phyloP scores from a whole-genome alignment of 805 yeast genomes.

The Candida stauntonica region DNA sequence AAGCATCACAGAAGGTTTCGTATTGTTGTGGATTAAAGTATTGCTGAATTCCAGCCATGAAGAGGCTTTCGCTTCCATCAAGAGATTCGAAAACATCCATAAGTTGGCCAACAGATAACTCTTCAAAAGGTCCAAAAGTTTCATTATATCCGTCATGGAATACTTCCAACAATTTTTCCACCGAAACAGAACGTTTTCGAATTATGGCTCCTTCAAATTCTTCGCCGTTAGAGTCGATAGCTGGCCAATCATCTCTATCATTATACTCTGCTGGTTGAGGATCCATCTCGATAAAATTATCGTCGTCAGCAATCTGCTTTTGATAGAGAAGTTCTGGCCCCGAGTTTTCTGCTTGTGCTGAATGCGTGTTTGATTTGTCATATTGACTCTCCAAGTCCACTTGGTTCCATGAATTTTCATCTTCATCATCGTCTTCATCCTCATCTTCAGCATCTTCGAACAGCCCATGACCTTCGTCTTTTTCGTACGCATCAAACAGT shows the following conservation, averaged over 20 bases:
- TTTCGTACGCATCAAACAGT: not conserved
- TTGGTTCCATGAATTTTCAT: no score
- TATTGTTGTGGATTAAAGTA: not conserved
- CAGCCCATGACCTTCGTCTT: no score
- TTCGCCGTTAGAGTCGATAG: no score
- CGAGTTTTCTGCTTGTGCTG: no score
- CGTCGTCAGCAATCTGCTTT: no score
- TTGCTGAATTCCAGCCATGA: conserved; percentile 4
- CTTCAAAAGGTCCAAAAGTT: conserved; percentile 4
- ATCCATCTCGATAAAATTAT: no score
- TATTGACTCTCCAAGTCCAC: no score
- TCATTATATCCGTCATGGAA: not conserved
- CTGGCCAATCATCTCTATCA: not conserved
- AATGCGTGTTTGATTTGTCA: no score
- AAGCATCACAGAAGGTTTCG: conserved; percentile 1
- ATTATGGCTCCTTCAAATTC: not conserved
- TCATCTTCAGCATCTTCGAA: no score
- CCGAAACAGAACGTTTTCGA: conserved; percentile 1
- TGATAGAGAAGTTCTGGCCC: no score
- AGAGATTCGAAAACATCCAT: conserved; percentile 8
- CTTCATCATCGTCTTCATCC: no score
- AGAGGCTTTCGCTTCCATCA: not conserved
- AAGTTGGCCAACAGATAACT: conserved; percentile 5
- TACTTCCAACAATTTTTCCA: not conserved
- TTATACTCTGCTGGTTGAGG: no score